Conservation (phyloP, 106 monocot species). For the Posidonia australis region DNA sequence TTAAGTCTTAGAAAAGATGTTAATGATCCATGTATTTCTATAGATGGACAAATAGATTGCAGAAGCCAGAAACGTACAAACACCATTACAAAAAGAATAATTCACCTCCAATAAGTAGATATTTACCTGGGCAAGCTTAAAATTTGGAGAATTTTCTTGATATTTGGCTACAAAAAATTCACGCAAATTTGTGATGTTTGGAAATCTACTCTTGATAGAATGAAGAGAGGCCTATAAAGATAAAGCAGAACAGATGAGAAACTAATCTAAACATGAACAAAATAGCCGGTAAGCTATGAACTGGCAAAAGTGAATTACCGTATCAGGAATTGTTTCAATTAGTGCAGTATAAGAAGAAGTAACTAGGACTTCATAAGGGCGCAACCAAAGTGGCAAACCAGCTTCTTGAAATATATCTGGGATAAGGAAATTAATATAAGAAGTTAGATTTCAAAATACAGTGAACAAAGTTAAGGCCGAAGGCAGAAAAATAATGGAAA, state of each 20-base stretch:
- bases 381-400: slow-evolving; percentile 95
- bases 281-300: not conserved
- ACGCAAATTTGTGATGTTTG: slow-evolving; percentile 79
- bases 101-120: not conserved
- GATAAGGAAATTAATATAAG: slow-evolving; percentile 10
- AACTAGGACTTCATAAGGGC: slow-evolving; percentile 96
- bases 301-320: slow-evolving; percentile 34
- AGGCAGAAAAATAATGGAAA: not conserved
- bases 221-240: slow-evolving; percentile 82
- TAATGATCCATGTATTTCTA: no score
- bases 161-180: slow-evolving; percentile 93
- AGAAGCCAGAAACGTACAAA: not conserved
- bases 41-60: not conserved
- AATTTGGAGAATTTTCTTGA: slow-evolving; percentile 68
- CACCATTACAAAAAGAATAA: not conserved
- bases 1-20: no score
- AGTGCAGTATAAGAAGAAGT: slow-evolving; percentile 98
- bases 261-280: not conserved
- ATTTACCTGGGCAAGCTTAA: slow-evolving; percentile 94
- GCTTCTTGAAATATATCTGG: slow-evolving; percentile 99
- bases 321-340: slow-evolving; percentile 98
- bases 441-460: not conserved
- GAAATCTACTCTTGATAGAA: slow-evolving; percentile 90
- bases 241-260: not conserved
- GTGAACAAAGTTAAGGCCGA: not conserved